Conservation (phyloP, 176 grass and related monocot genomes). For the Poa pratensis region DNA sequence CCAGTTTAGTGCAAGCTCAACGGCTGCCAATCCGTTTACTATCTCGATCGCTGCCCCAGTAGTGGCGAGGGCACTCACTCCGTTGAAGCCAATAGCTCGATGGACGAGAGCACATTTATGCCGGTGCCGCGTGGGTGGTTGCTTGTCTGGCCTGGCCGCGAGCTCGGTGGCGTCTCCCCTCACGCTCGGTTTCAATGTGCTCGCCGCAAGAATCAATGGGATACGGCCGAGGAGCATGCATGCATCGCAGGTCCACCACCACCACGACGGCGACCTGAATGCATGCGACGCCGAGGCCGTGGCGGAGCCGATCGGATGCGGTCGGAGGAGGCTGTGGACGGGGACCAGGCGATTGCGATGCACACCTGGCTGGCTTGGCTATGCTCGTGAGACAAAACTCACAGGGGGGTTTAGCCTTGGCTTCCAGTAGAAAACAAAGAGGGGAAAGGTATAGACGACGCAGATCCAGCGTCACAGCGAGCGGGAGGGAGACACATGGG, state of each 20-base stretch:
- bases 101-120: slow-evolving; percentile 30
- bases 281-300: not conserved
- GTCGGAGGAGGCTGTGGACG: slow-evolving; percentile 2
- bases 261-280: not conserved
- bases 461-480: not conserved
- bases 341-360: slow-evolving; percentile 18
- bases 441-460: not conserved
- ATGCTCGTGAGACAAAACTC: slow-evolving; percentile 47
- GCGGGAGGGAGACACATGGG: slow-evolving; percentile 38
- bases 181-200: not conserved
- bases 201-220: not conserved
- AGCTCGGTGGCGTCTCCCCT: not conserved
- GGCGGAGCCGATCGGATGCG: slow-evolving; percentile 35
- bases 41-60: not conserved
- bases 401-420: not conserved
- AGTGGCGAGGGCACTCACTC: not conserved
- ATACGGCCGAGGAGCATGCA: not conserved
- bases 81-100: not conserved
- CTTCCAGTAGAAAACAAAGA: not conserved
- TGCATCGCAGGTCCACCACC: not conserved
- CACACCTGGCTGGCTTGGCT: slow-evolving; percentile 1
- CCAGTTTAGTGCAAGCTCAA: not conserved
- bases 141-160: slow-evolving; percentile 5
- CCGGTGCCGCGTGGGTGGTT: slow-evolving; percentile 18
- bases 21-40: not conserved